These are phyloP conservation scores for Vitis rupestris DNA, from an alignment of 164 flowering plant species.

Conservation along the genomic window DNA sequence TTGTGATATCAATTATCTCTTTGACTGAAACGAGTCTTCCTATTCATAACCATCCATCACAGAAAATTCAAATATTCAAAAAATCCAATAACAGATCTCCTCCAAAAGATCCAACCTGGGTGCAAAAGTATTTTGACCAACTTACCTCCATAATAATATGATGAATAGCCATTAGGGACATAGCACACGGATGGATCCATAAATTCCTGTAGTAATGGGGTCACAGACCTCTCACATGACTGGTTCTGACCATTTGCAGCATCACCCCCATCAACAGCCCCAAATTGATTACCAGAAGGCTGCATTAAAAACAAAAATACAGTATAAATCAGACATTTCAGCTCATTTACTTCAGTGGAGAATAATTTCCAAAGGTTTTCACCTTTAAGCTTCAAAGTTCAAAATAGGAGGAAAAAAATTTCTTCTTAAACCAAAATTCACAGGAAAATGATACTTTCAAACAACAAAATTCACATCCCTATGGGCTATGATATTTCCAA, in stretches of 20 bases:
- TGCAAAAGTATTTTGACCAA: no score
- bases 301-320: conserved; percentile 8
- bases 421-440: not conserved
- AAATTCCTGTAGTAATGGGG: conserved; percentile 31
- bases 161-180: conserved; percentile 34
- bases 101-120: not conserved
- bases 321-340: not conserved
- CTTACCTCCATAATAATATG: conserved; percentile 43
- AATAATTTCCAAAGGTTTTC: no score
- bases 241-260: conserved; percentile 44
- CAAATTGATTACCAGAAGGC: conserved; percentile 41
- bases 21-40: no score
- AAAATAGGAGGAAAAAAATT: not conserved
- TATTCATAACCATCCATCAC: no score
- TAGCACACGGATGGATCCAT: conserved; percentile 38
- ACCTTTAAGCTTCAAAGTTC: no score
- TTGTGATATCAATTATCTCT: no score
- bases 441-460: no score
- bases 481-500: no score
- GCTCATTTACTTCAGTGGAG: no score
- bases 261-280: conserved; percentile 38
- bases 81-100: no score
- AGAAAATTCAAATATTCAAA: no score
- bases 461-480: no score
- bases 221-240: conserved; percentile 38